phyloP scores from a whole-genome alignment of 148 eudicot genomes.

The Fallopia convolvulus region DNA sequence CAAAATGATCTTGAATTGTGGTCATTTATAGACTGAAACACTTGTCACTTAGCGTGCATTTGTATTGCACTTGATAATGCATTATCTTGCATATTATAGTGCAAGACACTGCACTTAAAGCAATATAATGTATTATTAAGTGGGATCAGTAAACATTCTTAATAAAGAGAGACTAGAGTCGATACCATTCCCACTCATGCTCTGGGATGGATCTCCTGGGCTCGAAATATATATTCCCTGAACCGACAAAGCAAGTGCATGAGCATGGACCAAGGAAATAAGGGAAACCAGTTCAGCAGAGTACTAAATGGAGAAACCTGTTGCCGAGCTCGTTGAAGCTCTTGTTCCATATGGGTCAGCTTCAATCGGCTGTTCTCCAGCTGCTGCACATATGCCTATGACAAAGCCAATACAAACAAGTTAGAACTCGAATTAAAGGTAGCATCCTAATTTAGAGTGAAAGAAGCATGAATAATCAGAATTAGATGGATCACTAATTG shows the following conservation, averaged over 20 bases:
- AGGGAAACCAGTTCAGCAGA: not conserved
- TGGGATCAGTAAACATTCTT: no score
- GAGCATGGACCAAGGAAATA: not conserved
- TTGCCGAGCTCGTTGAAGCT: slow-evolving; percentile 42
- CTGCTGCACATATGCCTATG: slow-evolving; percentile 78
- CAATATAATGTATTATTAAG: no score
- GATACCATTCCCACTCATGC: slow-evolving; percentile 61
- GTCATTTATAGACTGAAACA: not conserved
- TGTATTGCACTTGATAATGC: no score
- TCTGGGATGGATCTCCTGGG: slow-evolving; percentile 64
- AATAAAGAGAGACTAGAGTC: not conserved
- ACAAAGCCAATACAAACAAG: not conserved
- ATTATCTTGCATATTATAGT: no score
- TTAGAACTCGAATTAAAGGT: not conserved
- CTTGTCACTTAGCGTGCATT: not conserved
- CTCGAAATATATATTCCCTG: slow-evolving; percentile 70
- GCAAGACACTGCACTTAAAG: no score
- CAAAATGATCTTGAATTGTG: not conserved
- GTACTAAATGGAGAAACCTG: slow-evolving; percentile 20
- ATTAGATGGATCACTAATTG: not conserved
- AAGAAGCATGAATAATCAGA: not conserved
- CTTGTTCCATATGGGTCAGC: slow-evolving; percentile 37
- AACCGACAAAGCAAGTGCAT: slow-evolving; percentile 9
- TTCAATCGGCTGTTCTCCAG: slow-evolving; percentile 37
- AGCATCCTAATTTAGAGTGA: not conserved